A percentile compares a stretch with the other conserved stretches of the same genome.
Conservation (phyloP, 2,329 filamentous ascomycete genomes). For the Aspergillus sp. region DNA sequence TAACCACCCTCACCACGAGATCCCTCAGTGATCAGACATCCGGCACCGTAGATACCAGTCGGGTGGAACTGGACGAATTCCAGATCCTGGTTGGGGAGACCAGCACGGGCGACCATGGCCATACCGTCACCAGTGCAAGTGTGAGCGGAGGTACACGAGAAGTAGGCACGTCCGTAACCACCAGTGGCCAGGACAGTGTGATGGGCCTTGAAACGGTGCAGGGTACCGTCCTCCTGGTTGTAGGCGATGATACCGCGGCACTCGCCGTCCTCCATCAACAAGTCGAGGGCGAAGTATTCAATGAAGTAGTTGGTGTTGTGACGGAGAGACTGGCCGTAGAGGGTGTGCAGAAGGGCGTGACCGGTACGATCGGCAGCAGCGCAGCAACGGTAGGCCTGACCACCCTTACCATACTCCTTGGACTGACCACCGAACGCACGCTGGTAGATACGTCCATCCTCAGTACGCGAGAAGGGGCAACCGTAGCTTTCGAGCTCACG, state of each 20-base stretch:
- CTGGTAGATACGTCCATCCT: constrained; percentile 97
- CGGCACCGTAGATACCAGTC: constrained; percentile 97
- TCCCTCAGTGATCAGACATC: constrained; percentile 95
- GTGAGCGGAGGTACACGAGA: constrained; percentile 95
- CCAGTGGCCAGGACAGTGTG: constrained; percentile 96
- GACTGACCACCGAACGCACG: constrained; percentile 97
- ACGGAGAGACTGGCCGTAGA: constrained; percentile 92
- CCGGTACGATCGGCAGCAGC: constrained; percentile 94
- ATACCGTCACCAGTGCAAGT: constrained; percentile 98
- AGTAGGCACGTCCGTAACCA: constrained; percentile 96
- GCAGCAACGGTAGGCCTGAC: constrained; percentile 95
- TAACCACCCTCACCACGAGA: constrained; percentile 98
- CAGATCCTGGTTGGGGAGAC: constrained; percentile 96
- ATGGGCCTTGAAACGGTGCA: constrained; percentile 93
- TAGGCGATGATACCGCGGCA: constrained; percentile 96
- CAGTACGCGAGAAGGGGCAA: constrained; percentile 85
- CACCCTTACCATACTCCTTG: constrained; percentile 89
- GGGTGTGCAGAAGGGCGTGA: constrained; percentile 94
- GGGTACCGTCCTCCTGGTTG: constrained; percentile 97
- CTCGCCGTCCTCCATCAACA: constrained; percentile 95
- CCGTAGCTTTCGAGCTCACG: constrained; percentile 97
- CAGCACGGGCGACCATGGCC: constrained; percentile 97
- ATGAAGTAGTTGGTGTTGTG: constrained; percentile 99
- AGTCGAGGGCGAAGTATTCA: constrained; percentile 93
- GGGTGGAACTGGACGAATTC: constrained; percentile 99